Evolutionary conservation across 1,284 basidiomycete genomes (phyloP), one percentile per base, ranked within the genome.

Genomic region (Fistulina hepatica): DNA sequence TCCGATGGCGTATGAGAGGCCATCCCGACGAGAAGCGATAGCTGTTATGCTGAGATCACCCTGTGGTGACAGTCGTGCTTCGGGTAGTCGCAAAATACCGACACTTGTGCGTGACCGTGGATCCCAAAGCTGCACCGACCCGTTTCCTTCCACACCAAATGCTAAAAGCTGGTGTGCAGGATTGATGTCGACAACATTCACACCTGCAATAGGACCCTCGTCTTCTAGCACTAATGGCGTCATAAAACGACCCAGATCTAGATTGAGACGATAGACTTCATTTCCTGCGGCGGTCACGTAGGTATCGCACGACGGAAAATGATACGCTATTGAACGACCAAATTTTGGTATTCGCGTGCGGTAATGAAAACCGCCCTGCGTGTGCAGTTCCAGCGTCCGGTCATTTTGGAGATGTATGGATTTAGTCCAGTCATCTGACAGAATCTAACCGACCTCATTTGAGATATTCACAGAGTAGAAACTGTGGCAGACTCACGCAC

Each of bases 401-500:
- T 98, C 93, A 34, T 83, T 81, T 71, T 98, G 95, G 1, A 99
- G 73, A 55, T 95, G 93, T 42, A 97, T 71, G n/a, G 85, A 84
- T 61, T 99, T 98, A 12, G 94, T 98, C 95, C 95, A 99, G 65
- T 99, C 95, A 55, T 91, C 83, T 1, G 93, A 97, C 8, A 99
- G 71, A 53, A 93, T 83, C 92, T 95, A 57, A 42, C 21, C 37
- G 27, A 10, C 28, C 21, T 25, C 15, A 30, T 25, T 6, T 25
- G 12, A 25, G 13, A 31, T 25, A 11, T 3, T 13, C 25, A 25
- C 21, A 15, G 37, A 42, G 15, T 11, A 13, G 10, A 19, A 27
- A 21, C 19, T 25, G 25, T 34, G 40, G 40, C 49, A 44, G 62
- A 76, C 71, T 70, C 58, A 84, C 88, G 73, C 66, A 95, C 91